A percentile compares a stretch with the other conserved stretches of the same genome.
Conservation (phyloP, 768 basidiomycete species). For the Ramaria rubella region DNA sequence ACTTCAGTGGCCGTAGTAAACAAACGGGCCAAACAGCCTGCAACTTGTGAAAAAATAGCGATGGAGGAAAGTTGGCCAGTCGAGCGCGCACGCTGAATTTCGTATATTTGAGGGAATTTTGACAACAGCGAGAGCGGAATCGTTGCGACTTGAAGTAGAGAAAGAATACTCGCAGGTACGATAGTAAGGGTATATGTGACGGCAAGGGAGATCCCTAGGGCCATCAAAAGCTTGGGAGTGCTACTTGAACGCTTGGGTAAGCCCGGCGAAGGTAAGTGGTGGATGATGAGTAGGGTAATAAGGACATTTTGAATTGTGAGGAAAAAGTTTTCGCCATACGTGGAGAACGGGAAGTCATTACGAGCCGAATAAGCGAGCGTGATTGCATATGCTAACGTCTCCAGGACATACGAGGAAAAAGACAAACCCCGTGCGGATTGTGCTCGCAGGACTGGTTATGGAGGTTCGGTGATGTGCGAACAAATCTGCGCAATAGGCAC, state of each 20-base stretch:
- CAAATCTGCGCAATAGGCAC: constrained; percentile 23
- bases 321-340: constrained; percentile 97
- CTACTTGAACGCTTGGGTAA: constrained; percentile 17
- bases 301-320: constrained; percentile 81
- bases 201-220: constrained; percentile 19
- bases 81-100: constrained; percentile 66
- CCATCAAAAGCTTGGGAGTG: constrained; percentile 26
- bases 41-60: constrained; percentile 81
- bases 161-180: constrained; percentile 41
- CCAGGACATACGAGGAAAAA: constrained; percentile 78
- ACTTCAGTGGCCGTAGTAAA: constrained; percentile 93
- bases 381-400: constrained; percentile 87
- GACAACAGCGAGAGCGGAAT: constrained; percentile 89
- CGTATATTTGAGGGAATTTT: constrained; percentile 88
- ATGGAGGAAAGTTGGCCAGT: constrained; percentile 95
- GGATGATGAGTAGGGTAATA: constrained; percentile 83
- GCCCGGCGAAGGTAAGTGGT: constrained; percentile 30
- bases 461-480: constrained; percentile 5
- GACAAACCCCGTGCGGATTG: constrained; percentile 84
- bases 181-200: constrained; percentile 37
- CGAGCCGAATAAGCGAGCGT: constrained; percentile 82
- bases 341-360: constrained; percentile 88
- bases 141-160: constrained; percentile 74
- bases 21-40: constrained; percentile 83
- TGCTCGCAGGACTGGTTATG: constrained; percentile 52